These are phyloP conservation scores for Abelmoschus esculentus DNA, from an alignment of 345 rosid species.

Conservation along the genomic window DNA sequence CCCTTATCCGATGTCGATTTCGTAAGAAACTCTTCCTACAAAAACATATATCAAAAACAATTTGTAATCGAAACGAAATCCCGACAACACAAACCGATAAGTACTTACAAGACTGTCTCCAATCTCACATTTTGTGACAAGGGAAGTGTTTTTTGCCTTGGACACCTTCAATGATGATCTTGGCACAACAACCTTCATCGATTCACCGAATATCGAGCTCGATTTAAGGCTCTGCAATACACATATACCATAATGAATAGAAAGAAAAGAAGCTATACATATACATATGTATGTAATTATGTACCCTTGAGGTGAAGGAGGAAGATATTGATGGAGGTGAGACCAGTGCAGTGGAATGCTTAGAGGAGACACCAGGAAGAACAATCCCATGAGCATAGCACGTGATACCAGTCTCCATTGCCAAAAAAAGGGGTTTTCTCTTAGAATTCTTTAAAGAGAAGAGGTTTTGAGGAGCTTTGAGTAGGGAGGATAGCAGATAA, in stretches of 20 bases:
- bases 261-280: neutral
- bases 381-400: slow-evolving; percentile 58
- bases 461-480: slow-evolving; percentile 33
- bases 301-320: slow-evolving; percentile 62
- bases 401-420: slow-evolving; percentile 66
- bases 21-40: slow-evolving; percentile 81
- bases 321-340: slow-evolving; percentile 52
- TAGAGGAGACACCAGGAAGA: slow-evolving; percentile 59
- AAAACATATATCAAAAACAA: neutral
- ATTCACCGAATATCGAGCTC: slow-evolving; percentile 65
- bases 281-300: neutral
- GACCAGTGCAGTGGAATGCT: slow-evolving; percentile 51
- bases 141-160: slow-evolving; percentile 47
- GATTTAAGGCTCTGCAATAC: slow-evolving; percentile 34
- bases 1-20: slow-evolving; percentile 86
- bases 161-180: slow-evolving; percentile 40
- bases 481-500: slow-evolving; percentile 28
- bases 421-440: neutral
- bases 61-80: neutral
- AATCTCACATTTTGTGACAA: slow-evolving; percentile 69
- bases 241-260: neutral
- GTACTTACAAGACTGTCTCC: slow-evolving; percentile 82
- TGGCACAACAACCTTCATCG: slow-evolving; percentile 42
- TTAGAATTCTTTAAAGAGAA: slow-evolving; percentile 15
- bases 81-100: neutral